These are phyloP conservation scores for Naganishia sp. DNA, from an alignment of 1,284 basidiomycete genomes.

Conservation along the genomic window DNA sequence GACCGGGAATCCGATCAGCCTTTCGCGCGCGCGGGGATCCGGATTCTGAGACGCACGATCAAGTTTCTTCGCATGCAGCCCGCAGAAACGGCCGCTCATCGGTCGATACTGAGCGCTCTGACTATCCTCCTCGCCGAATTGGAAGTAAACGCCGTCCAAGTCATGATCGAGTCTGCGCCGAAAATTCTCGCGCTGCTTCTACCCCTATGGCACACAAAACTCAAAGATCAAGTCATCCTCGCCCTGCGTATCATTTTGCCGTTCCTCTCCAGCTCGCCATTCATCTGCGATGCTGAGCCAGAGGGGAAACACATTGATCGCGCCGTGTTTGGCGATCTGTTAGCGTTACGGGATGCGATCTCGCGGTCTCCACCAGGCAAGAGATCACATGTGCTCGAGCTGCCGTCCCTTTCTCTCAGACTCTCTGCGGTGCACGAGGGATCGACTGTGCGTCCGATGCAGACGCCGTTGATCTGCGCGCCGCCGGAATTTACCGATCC, in stretches of 20 bases:
- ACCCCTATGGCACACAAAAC: constrained; percentile 67
- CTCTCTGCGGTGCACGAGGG: not conserved
- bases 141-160: constrained; percentile 67
- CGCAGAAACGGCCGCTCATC: constrained; percentile 70
- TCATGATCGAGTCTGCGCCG: constrained; percentile 63
- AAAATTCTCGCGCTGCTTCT: constrained; percentile 67
- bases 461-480: constrained; percentile 14
- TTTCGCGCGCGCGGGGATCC: constrained; percentile 34
- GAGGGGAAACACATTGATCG: constrained; percentile 19
- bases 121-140: constrained; percentile 69
- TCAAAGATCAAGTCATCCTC: constrained; percentile 62
- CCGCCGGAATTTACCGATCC: constrained; percentile 69
- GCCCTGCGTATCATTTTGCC: constrained; percentile 62
- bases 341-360: constrained; percentile 7
- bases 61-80: constrained; percentile 61
- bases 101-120: constrained; percentile 68
- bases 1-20: constrained; percentile 21
- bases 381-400: constrained; percentile 5
- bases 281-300: constrained; percentile 11
- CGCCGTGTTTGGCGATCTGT: constrained; percentile 13
- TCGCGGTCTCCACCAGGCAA: constrained; percentile 13
- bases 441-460: constrained; percentile 1
- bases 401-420: constrained; percentile 1
- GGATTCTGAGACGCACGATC: constrained; percentile 65
- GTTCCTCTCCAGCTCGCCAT: constrained; percentile 23